Conservation (phyloP, 163 green algal genomes). For the Prototheca wickerhamii region DNA sequence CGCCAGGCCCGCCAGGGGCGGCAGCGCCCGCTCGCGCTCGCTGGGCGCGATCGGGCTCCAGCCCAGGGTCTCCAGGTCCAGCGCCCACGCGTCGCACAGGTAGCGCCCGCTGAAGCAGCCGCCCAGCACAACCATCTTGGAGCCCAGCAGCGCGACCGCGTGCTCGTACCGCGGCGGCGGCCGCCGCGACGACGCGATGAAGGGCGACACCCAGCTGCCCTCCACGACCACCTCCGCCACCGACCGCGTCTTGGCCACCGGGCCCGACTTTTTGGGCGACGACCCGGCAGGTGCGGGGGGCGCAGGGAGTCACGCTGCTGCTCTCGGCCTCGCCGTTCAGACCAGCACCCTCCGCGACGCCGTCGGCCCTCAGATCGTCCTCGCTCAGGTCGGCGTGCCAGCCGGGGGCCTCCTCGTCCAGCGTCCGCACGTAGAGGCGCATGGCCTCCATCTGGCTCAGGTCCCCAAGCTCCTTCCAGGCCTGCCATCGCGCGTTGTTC, state of each 20-base stretch:
- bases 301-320: neutral
- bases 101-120: conserved; percentile 71
- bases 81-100: conserved; percentile 63
- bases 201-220: conserved; percentile 29
- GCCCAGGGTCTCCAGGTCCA: conserved; percentile 53
- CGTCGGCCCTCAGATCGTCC: neutral
- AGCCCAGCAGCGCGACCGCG: conserved; percentile 45
- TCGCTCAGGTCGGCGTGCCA: conserved; percentile 10
- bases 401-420: conserved; percentile 65
- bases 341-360: neutral
- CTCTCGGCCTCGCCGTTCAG: neutral
- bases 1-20: neutral
- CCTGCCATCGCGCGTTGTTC: conserved; percentile 77
- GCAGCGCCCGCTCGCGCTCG: no score
- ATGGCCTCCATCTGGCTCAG: conserved; percentile 80
- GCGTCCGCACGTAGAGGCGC: conserved; percentile 71
- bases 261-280: neutral
- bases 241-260: conserved; percentile 8
- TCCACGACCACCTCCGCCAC: conserved; percentile 29
- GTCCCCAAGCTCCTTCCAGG: conserved; percentile 71
- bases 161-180: conserved; percentile 76
- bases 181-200: conserved; percentile 16
- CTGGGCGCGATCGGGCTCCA: conserved; percentile 39
- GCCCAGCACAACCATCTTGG: conserved; percentile 60
- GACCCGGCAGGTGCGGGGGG: neutral